phyloP scores from a whole-genome alignment of 1,284 basidiomycete species.

The Spongispora temasekensis region DNA sequence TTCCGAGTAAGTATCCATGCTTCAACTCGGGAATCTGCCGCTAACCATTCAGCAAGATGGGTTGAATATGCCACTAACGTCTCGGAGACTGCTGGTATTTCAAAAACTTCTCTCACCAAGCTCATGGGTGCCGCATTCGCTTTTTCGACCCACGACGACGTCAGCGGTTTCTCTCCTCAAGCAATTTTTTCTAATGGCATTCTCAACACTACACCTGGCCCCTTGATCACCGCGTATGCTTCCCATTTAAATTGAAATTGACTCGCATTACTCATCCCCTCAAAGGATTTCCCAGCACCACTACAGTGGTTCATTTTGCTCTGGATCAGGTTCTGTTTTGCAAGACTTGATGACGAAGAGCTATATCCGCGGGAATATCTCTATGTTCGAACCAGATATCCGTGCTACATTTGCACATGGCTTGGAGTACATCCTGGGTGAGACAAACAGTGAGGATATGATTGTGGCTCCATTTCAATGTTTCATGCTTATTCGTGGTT shows the following conservation, averaged over 20 bases:
- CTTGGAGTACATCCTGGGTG: constrained; percentile 62
- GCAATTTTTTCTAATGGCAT: constrained; percentile 48
- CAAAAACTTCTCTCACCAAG: constrained; percentile 39
- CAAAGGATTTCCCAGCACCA: constrained; percentile 59
- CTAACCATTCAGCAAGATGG: constrained; percentile 33
- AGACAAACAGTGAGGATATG: constrained; percentile 50
- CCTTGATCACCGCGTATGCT: constrained; percentile 38
- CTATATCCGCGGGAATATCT: constrained; percentile 58
- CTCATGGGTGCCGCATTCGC: constrained; percentile 59
- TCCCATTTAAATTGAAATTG: neutral
- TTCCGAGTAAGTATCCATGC: constrained; percentile 43
- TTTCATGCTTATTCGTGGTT: neutral
- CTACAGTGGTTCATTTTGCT: constrained; percentile 60
- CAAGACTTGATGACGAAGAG: constrained; percentile 64
- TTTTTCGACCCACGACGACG: constrained; percentile 42
- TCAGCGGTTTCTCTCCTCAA: constrained; percentile 57
- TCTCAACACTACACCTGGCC: constrained; percentile 40
- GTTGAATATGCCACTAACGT: constrained; percentile 34
- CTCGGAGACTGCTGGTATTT: constrained; percentile 28
- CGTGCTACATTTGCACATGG: constrained; percentile 45
- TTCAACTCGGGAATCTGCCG: neutral
- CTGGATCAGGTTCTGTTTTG: constrained; percentile 48
- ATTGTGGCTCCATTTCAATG: neutral
- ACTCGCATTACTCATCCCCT: neutral
- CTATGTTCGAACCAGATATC: constrained; percentile 52